phyloP scores from a whole-genome alignment of 805 yeast genomes.

The Kodamaea fukazawae region DNA sequence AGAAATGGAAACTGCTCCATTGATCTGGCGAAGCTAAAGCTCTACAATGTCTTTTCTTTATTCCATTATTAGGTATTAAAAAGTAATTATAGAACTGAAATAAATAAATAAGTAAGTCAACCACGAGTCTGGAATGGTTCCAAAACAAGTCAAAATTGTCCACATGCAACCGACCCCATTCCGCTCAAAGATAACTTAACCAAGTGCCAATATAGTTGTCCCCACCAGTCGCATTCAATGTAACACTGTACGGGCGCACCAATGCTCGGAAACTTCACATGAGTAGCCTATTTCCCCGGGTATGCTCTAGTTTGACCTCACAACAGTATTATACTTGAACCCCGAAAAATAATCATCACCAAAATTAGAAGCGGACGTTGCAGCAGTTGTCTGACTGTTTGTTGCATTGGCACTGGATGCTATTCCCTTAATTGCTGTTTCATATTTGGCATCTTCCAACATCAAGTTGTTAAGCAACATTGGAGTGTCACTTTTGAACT shows the following conservation, averaged over 20 bases:
- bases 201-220: neutral
- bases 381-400: slow-evolving; percentile 1
- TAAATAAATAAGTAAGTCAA: neutral
- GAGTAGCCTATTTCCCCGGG: too few species aligned
- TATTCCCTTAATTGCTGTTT: neutral
- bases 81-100: neutral
- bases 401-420: neutral
- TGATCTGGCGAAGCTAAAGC: too few species aligned
- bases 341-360: slow-evolving; percentile 12
- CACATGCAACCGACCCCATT: too few species aligned
- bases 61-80: too few species aligned
- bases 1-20: too few species aligned
- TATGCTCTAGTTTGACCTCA: slow-evolving; percentile 3
- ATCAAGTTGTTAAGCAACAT: slow-evolving; percentile 5
- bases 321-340: slow-evolving; percentile 5
- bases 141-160: neutral
- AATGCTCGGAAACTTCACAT: too few species aligned
- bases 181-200: neutral
- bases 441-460: slow-evolving; percentile 2
- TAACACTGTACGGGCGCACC: too few species aligned
- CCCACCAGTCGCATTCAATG: too few species aligned
- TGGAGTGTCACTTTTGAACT: slow-evolving; percentile 7
- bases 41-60: too few species aligned
- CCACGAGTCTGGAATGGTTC: neutral
- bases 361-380: slow-evolving; percentile 1